Evolutionary conservation across 257 asterid genomes (phyloP), one percentile per base, ranked within the genome.

Genomic region (Solanum pennellii): DNA sequence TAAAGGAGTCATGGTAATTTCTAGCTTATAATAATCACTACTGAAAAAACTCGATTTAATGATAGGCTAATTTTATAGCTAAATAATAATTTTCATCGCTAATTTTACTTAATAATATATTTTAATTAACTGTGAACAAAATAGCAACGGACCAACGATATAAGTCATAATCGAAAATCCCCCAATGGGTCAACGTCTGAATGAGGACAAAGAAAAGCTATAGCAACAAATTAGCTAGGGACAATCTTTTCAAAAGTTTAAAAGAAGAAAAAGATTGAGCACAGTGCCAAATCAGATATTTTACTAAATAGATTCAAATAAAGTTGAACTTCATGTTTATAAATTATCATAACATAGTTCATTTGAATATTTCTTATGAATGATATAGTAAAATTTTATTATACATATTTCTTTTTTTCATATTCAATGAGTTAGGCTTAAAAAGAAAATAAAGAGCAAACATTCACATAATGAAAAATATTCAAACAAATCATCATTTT

Each of bases 11-110:
- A 52, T 52, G 0, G 62, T 52, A 52, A 52, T 52, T 52, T 52
- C 60, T 9, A 52, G 9, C 9, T 16, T 52, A 52, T 52, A 52
- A 16, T 52, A 16, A 52, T 52, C 21, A 52, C 60, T 16, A 52
- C 23, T 6, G 18, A 52, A 52, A 5, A 52, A 52, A 6, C 9
- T 52, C 9, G 1, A 52, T 52, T 16, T 52, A 16, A 15, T 52
- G 2, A 52, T 49, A 7, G 3, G 18, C 60, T 52, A 52, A 49
- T 52, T 7, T 52, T 52, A 0, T 52, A 52, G 11, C 3, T 52
- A 18, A 3, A 52, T 0, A 16, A 16, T 6, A 49, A 49, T 15
- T 6, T 52, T 1, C 23, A 0, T 7, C 0, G 0, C 4, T 52
- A 52, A 52, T 52, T 1, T 18, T 18, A 52, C 4, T 52, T 52